Conservation (phyloP, 2,329 filamentous ascomycete species). For the Trichocomaceae sp. region DNA sequence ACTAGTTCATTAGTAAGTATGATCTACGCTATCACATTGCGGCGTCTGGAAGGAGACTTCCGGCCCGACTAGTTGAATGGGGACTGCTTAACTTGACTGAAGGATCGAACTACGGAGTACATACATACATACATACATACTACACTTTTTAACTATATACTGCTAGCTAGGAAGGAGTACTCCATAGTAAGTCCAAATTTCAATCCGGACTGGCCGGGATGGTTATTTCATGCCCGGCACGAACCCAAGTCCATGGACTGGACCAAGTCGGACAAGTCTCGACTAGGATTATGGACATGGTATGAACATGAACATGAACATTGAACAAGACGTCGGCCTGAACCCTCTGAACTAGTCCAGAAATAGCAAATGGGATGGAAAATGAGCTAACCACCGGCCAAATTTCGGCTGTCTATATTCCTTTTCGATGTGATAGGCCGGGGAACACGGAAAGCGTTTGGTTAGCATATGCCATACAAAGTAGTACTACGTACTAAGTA, state of each 20-base stretch:
- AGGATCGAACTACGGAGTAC: not conserved
- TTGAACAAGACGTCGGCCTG: not conserved
- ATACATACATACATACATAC: not conserved
- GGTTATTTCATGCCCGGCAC: not conserved
- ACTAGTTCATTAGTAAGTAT: no score
- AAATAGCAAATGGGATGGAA: no score
- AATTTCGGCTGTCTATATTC: not conserved
- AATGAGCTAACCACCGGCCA: not conserved
- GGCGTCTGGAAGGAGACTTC: no score
- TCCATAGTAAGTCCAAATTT: no score
- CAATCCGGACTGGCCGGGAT: slow-evolving; percentile 2
- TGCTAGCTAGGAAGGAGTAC: no score
- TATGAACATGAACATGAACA: no score
- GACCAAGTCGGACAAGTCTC: no score
- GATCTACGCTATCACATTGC: no score
- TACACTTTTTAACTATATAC: no score
- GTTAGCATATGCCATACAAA: no score
- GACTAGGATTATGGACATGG: not conserved
- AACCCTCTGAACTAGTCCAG: not conserved
- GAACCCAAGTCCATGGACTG: not conserved
- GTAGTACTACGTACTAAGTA: not conserved
- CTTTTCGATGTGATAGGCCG: not conserved
- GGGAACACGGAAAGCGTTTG: slow-evolving; percentile 6
- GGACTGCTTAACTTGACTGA: no score
- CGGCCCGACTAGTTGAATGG: no score